Percentiles rank a stretch among this genome's conserved stretches.
Conservation (phyloP, 306 rosid genomes). For the Vigna mungo region DNA sequence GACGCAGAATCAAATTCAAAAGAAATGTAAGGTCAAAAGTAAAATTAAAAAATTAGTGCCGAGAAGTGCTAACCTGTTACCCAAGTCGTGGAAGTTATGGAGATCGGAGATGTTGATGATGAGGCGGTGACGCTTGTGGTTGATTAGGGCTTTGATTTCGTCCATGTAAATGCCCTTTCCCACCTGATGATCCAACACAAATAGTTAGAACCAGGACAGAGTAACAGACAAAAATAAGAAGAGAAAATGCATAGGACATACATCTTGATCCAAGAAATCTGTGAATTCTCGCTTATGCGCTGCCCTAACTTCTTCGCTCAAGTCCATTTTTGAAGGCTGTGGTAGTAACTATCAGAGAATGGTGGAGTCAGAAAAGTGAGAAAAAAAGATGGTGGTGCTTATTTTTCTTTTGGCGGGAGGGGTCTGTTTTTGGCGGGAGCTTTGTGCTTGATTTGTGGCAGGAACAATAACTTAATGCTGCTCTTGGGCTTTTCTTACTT, state of each 20-base stretch:
- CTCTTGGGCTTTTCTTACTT: not conserved
- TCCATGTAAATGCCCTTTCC: constrained; percentile 80
- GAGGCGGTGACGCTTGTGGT: constrained; percentile 87
- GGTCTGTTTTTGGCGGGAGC: constrained; percentile 57
- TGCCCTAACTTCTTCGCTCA: constrained; percentile 88
- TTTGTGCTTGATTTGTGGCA: constrained; percentile 47
- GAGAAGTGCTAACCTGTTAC: constrained; percentile 60
- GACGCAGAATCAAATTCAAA: not conserved
- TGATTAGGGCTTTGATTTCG: constrained; percentile 81
- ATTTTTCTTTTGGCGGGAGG: constrained; percentile 22
- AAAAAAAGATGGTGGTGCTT: not conserved
- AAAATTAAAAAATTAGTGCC: not conserved
- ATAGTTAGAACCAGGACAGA: not conserved
- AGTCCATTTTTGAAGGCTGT: constrained; percentile 62
- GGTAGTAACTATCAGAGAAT: not conserved
- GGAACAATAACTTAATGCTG: constrained; percentile 39
- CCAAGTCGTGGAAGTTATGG: constrained; percentile 82
- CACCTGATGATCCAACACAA: constrained; percentile 40
- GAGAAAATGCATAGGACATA: constrained; percentile 22
- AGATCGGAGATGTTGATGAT: constrained; percentile 93
- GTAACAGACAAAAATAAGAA: not conserved
- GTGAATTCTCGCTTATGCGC: constrained; percentile 93
- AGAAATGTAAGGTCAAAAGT: not conserved
- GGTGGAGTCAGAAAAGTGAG: not conserved
- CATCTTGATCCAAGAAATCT: constrained; percentile 87